Conservation (phyloP, 2,329 filamentous ascomycete species). For the Nothophaeocryptopus gaeumannii region DNA sequence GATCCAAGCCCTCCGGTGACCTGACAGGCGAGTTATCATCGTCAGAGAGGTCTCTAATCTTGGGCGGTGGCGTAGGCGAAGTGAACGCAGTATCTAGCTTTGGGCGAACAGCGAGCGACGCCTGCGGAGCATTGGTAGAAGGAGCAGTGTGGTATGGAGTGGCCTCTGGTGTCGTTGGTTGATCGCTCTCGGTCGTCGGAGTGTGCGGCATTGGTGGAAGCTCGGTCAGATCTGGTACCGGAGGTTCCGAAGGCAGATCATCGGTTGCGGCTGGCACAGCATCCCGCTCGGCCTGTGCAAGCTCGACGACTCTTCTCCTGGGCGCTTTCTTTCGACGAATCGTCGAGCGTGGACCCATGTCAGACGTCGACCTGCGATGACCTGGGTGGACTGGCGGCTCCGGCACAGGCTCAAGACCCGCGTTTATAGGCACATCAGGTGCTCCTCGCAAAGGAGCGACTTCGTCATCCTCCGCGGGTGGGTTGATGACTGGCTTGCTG, state of each 20-base stretch:
- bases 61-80: slow-evolving; percentile 27
- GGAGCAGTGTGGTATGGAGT: slow-evolving; percentile 26
- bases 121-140: slow-evolving; percentile 18
- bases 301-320: slow-evolving; percentile 57
- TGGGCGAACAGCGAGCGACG: slow-evolving; percentile 21
- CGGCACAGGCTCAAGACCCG: slow-evolving; percentile 14
- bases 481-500: slow-evolving; percentile 74
- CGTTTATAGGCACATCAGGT: slow-evolving; percentile 9
- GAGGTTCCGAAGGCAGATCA: slow-evolving; percentile 14
- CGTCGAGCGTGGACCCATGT: slow-evolving; percentile 28
- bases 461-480: slow-evolving; percentile 58
- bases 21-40: slow-evolving; percentile 31
- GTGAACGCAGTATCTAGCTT: slow-evolving; percentile 31
- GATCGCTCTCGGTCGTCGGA: slow-evolving; percentile 26
- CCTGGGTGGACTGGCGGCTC: slow-evolving; percentile 11
- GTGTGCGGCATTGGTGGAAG: slow-evolving; percentile 28
- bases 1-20: slow-evolving; percentile 29
- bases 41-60: slow-evolving; percentile 30
- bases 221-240: slow-evolving; percentile 28
- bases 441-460: background rate
- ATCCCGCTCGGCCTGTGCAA: slow-evolving; percentile 47
- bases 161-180: slow-evolving; percentile 27
- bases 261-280: slow-evolving; percentile 24
- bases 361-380: slow-evolving; percentile 31
- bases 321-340: slow-evolving; percentile 58